These are phyloP conservation scores for Leccinum subfulvum DNA, from an alignment of 1,284 basidiomycete genomes.

Conservation along the genomic window DNA sequence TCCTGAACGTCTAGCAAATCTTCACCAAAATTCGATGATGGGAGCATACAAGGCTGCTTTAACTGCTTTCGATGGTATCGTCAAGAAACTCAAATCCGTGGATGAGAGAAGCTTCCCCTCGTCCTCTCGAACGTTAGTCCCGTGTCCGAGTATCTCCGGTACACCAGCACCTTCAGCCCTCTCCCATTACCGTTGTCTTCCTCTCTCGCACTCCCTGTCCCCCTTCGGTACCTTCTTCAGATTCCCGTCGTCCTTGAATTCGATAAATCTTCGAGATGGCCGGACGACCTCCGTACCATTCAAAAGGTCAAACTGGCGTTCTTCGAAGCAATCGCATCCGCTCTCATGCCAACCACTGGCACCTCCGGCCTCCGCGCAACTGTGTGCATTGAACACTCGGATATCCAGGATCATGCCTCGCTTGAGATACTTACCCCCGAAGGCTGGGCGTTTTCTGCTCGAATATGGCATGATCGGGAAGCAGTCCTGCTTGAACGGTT, in stretches of 20 bases:
- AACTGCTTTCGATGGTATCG: constrained; percentile 78
- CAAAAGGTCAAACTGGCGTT: constrained; percentile 96
- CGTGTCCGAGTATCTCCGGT: constrained; percentile 73
- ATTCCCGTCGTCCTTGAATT: constrained; percentile 84
- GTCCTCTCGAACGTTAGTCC: constrained; percentile 78
- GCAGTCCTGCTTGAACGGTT: constrained; percentile 76
- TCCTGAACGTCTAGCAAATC: constrained; percentile 54
- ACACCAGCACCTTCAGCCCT: constrained; percentile 78
- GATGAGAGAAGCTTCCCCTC: constrained; percentile 78
- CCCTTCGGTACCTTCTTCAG: constrained; percentile 65
- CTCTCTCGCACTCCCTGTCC: constrained; percentile 49
- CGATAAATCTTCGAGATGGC: constrained; percentile 91
- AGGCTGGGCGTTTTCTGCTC: constrained; percentile 85
- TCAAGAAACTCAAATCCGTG: constrained; percentile 75
- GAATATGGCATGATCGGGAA: constrained; percentile 90
- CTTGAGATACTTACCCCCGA: constrained; percentile 80
- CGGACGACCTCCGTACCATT: constrained; percentile 89
- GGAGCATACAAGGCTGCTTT: constrained; percentile 79
- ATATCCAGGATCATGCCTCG: constrained; percentile 67
- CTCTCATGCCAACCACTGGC: constrained; percentile 51
- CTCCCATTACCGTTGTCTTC: constrained; percentile 52
- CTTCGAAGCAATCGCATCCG: constrained; percentile 72
- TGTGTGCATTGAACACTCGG: constrained; percentile 57
- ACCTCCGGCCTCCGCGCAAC: constrained; percentile 49
- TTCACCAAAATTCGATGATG: constrained; percentile 45